Conservation (phyloP, 768 basidiomycete genomes). For the Podaxis sp. region DNA sequence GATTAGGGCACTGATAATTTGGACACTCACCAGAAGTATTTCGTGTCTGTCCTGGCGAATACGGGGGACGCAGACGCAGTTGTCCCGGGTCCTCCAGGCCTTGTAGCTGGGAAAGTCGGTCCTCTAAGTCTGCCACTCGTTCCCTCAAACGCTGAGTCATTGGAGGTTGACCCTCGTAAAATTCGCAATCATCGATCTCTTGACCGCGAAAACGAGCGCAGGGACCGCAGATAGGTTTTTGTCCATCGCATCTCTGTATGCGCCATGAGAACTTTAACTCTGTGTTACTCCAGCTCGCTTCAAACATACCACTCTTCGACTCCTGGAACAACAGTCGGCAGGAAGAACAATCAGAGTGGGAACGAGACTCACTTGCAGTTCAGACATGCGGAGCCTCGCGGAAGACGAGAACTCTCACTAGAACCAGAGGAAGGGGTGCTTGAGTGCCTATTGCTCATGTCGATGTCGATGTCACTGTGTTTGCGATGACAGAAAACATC, state of each 20-base stretch:
- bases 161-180: constrained; percentile 43
- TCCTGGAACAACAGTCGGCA: neutral
- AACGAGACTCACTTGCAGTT: constrained; percentile 45
- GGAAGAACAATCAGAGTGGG: neutral
- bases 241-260: constrained; percentile 52
- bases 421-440: constrained; percentile 17
- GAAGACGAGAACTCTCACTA: constrained; percentile 25
- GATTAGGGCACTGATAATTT: neutral
- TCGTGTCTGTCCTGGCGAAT: neutral
- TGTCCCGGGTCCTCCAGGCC: neutral
- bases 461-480: neutral
- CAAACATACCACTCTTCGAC: constrained; percentile 8
- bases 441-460: constrained; percentile 10
- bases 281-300: neutral
- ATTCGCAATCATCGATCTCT: constrained; percentile 53
- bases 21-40: neutral
- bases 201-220: constrained; percentile 40
- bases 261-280: neutral
- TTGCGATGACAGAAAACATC: constrained; percentile 5
- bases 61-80: neutral
- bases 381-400: constrained; percentile 51
- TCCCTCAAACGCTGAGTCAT: constrained; percentile 48
- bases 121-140: constrained; percentile 41
- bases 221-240: constrained; percentile 49
- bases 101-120: constrained; percentile 23